phyloP scores from a whole-genome alignment of 1,139 yeast species.

The Eremothecium gossypii region DNA sequence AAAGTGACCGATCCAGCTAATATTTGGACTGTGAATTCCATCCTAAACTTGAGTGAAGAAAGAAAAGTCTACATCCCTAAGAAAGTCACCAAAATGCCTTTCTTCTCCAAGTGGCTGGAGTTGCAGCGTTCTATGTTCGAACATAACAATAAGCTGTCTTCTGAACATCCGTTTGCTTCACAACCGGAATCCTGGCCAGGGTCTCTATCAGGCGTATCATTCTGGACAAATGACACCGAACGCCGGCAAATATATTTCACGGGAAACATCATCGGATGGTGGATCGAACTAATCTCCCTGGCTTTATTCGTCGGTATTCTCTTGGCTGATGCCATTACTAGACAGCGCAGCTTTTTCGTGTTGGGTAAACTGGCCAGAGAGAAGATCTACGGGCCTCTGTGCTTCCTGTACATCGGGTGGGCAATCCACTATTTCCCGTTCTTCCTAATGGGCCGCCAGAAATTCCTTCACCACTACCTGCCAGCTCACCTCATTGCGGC shows the following conservation, averaged over 20 bases:
- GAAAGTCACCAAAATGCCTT: slow-evolving; percentile 50
- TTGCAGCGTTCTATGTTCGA: slow-evolving; percentile 82
- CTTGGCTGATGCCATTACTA: slow-evolving; percentile 67
- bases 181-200: slow-evolving; percentile 94
- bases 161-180: slow-evolving; percentile 94
- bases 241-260: slow-evolving; percentile 75
- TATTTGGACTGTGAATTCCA: slow-evolving; percentile 70
- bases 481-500: slow-evolving; percentile 95
- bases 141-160: slow-evolving; percentile 77
- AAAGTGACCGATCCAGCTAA: slow-evolving; percentile 59
- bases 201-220: slow-evolving; percentile 82
- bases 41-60: slow-evolving; percentile 43
- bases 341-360: slow-evolving; percentile 58
- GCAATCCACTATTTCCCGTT: slow-evolving; percentile 83
- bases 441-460: slow-evolving; percentile 86
- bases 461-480: slow-evolving; percentile 86
- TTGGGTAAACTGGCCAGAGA: slow-evolving; percentile 57
- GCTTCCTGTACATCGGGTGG: slow-evolving; percentile 85
- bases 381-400: slow-evolving; percentile 69
- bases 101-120: slow-evolving; percentile 82
- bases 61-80: slow-evolving; percentile 52
- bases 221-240: slow-evolving; percentile 73
- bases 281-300: slow-evolving; percentile 68
- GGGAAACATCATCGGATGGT: slow-evolving; percentile 90
- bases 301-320: slow-evolving; percentile 55